Base-by-base conservation (phyloP, 2,329 filamentous ascomycete species). In the Diaporthe eres region DNA sequence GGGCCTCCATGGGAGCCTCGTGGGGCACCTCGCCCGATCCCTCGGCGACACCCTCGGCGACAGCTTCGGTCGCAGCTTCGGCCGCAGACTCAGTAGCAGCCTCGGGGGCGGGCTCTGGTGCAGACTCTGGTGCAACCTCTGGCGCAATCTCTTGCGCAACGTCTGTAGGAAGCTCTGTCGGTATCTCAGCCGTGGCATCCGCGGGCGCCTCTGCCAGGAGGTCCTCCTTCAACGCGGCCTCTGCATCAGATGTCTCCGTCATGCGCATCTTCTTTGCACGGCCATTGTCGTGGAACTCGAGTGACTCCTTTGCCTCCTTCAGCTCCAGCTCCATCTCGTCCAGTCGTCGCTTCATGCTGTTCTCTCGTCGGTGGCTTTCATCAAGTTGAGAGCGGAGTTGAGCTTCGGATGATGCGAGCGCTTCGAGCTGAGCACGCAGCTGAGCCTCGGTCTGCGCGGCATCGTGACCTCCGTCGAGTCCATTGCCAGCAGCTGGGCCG, bases 291-390 rank as follows among this genome's bases (percentile, higher is more conserved):
- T 81, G 77, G 31, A 65, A 72, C 10, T 79, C 79, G 2, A 81
- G 75, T 7, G 81, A 73, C 28, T 81, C 81, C 70, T 80, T 82
- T 15, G 80, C 78, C 19, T 83, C 84, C 71, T 86, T 87, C 1
- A 89, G 82, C 82, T 91, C 90, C 51, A 89, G 88, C 81, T 96
- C 94, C 58, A 95, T 86, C 79, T 97, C 94, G 75, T 94, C 93
- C n/a, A 98, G 87, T 70, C 94, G 92, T 70, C 94, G 90, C 85
- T 97, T 97, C 51, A 98, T 88, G 75, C 93, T 94, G 75, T 95
- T 94, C 83, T 97, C 95, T 49, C 95, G 90, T 71, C 91, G 90
- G 80, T 95, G 93, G 63, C 93, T 92, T 71, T 96, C 94, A 44
- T 97, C 94, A 1, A 96, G 88, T 78, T 93, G 92, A 47, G 88